These are phyloP conservation scores for Pythium folliculosum DNA, from an alignment of 352 stramenopile genomes.

Conservation along the genomic window DNA sequence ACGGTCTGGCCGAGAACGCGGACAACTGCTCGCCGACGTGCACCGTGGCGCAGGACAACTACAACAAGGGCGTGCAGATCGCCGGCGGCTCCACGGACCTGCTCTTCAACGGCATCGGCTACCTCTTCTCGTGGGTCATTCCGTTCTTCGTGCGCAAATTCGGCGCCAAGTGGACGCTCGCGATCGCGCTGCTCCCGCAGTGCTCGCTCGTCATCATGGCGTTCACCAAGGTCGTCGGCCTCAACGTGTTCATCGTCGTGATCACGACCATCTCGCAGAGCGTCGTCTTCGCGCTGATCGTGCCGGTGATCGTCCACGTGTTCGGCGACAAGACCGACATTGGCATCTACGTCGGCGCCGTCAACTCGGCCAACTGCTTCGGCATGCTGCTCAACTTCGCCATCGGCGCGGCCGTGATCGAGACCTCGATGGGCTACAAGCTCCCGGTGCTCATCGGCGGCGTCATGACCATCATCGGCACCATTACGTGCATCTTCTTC, in stretches of 20 bases:
- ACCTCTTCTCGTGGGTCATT: constrained; percentile 37
- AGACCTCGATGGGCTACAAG: constrained; percentile 9
- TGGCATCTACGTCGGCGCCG: constrained; percentile 28
- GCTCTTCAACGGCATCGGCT: constrained; percentile 37
- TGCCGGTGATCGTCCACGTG: constrained; percentile 52
- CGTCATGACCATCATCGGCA: constrained; percentile 27
- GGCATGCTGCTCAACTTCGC: constrained; percentile 34
- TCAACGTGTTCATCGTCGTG: constrained; percentile 40
- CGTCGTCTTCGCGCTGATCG: constrained; percentile 61
- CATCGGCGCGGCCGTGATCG: constrained; percentile 18
- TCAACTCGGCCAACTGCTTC: constrained; percentile 34
- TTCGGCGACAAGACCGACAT: constrained; percentile 25
- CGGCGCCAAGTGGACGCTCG: constrained; percentile 27
- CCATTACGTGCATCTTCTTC: constrained; percentile 22
- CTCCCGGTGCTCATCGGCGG: too few species aligned
- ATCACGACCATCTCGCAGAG: constrained; percentile 49
- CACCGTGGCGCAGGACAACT: constrained; percentile 34
- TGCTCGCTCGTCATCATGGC: constrained; percentile 46
- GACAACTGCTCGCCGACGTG: constrained; percentile 36
- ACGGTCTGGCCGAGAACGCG: constrained; percentile 26
- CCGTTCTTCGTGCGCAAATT: constrained; percentile 34
- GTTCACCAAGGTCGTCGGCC: constrained; percentile 33
- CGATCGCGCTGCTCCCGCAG: constrained; percentile 38
- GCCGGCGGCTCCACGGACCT: constrained; percentile 38
- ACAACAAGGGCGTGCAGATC: constrained; percentile 46